Evolutionary conservation across 169 alveolate genomes (phyloP).

Genomic region (Plasmodium relictum): DNA sequence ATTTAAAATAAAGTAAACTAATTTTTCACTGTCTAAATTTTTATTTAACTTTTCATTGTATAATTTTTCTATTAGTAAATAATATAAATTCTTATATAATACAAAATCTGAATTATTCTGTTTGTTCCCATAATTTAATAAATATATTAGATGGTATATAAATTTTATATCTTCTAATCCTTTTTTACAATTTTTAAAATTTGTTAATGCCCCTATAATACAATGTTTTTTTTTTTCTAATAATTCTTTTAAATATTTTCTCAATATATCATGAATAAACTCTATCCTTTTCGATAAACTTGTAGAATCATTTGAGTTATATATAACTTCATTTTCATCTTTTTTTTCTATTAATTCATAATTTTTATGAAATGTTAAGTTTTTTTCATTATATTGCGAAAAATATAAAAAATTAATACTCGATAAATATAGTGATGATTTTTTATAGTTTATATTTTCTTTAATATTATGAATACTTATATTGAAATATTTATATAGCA

Average conservation of each 20-base stretch:
- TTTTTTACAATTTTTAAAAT: slow-evolving; percentile 27
- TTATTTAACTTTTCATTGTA: not conserved
- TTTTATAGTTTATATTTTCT: not conserved
- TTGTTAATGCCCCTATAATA: slow-evolving; percentile 21
- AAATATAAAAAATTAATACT: not conserved
- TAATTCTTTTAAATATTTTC: slow-evolving; percentile 24
- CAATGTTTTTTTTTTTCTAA: slow-evolving; percentile 36
- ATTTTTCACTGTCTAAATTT: slow-evolving; percentile 17
- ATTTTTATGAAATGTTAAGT: not conserved
- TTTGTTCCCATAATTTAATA: slow-evolving; percentile 27
- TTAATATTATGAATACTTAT: slow-evolving; percentile 22
- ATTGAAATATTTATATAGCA: slow-evolving; percentile 10
- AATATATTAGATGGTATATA: slow-evolving; percentile 19
- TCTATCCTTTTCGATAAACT: not conserved
- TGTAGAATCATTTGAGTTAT: not conserved
- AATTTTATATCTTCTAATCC: slow-evolving; percentile 71
- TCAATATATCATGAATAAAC: slow-evolving; percentile 9
- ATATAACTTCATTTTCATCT: not conserved
- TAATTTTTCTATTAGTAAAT: slow-evolving; percentile 38
- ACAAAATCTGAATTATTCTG: slow-evolving; percentile 4
- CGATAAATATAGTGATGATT: not conserved
- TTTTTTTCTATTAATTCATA: not conserved
- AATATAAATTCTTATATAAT: slow-evolving; percentile 45
- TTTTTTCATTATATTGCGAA: not conserved
- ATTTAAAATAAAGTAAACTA: slow-evolving; percentile 13